Percentiles rank a stretch among this genome's conserved stretches.
These are phyloP conservation scores for Trichosporon asahii DNA, from an alignment of 1,284 basidiomycete species.

Conservation along the genomic window DNA sequence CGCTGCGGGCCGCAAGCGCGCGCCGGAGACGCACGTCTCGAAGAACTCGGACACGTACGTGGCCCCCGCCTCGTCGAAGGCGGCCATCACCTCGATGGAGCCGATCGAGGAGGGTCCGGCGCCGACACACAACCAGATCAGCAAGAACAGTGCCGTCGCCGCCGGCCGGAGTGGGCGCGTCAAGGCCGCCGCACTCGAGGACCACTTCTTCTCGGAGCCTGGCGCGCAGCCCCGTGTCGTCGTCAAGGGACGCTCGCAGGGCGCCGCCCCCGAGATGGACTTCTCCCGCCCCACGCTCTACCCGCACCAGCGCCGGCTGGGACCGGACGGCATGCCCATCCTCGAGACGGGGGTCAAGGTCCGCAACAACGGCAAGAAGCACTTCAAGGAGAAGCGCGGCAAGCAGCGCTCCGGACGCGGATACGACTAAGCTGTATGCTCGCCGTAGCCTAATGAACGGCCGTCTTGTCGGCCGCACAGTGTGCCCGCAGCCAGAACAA, in stretches of 20 bases:
- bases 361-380: constrained; percentile 70
- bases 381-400: constrained; percentile 78
- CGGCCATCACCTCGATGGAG: neutral
- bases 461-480: too few relatives aligned
- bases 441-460: too few relatives aligned
- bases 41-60: constrained; percentile 81
- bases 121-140: constrained; percentile 26
- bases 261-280: constrained; percentile 34
- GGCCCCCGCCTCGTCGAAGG: constrained; percentile 28
- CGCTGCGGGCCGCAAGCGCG: constrained; percentile 65
- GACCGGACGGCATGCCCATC: constrained; percentile 68
- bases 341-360: constrained; percentile 53
- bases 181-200: constrained; percentile 70
- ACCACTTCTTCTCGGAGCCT: constrained; percentile 71
- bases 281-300: constrained; percentile 65
- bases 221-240: constrained; percentile 62
- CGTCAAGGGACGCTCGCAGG: constrained; percentile 58
- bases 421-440: constrained; percentile 59
- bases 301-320: constrained; percentile 75
- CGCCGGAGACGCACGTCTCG: constrained; percentile 75
- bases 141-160: constrained; percentile 43
- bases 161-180: constrained; percentile 43
- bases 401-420: constrained; percentile 89
- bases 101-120: neutral
- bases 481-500: neutral